These are phyloP conservation scores for Inonotus obliquus DNA, from an alignment of 1,284 basidiomycete genomes.

Conservation along the genomic window DNA sequence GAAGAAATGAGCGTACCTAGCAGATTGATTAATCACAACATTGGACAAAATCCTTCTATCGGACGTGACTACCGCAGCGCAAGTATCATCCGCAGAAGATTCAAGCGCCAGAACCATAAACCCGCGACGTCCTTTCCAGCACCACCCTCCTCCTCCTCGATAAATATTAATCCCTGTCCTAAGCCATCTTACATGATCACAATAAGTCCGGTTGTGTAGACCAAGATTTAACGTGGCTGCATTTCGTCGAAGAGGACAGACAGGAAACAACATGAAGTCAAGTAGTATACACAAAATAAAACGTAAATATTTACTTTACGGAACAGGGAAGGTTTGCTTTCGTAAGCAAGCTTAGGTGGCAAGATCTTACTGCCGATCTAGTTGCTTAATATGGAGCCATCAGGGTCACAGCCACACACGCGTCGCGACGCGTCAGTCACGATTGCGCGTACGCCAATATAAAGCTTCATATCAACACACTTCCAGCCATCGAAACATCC, in stretches of 20 bases:
- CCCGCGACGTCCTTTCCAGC: not conserved
- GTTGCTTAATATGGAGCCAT: not conserved
- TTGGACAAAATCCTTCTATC: constrained; percentile 70
- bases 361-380: not conserved
- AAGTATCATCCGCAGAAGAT: constrained; percentile 88
- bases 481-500: too few species aligned
- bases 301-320: not conserved
- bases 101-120: constrained; percentile 79
- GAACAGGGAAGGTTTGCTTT: not conserved
- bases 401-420: not conserved
- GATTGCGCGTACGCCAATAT: too few species aligned
- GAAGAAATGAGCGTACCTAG: constrained; percentile 38
- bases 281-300: not conserved
- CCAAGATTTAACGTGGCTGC: not conserved
- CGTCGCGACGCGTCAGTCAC: not conserved
- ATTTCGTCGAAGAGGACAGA: not conserved
- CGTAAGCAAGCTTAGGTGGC: not conserved
- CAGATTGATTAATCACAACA: constrained; percentile 76
- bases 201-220: not conserved
- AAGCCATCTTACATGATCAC: not conserved
- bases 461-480: too few species aligned
- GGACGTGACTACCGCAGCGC: constrained; percentile 75
- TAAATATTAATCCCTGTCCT: too few species aligned
- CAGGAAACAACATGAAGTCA: not conserved
- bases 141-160: not conserved